Conservation (phyloP, 768 basidiomycete species). For the Pisolithus marmoratus region DNA sequence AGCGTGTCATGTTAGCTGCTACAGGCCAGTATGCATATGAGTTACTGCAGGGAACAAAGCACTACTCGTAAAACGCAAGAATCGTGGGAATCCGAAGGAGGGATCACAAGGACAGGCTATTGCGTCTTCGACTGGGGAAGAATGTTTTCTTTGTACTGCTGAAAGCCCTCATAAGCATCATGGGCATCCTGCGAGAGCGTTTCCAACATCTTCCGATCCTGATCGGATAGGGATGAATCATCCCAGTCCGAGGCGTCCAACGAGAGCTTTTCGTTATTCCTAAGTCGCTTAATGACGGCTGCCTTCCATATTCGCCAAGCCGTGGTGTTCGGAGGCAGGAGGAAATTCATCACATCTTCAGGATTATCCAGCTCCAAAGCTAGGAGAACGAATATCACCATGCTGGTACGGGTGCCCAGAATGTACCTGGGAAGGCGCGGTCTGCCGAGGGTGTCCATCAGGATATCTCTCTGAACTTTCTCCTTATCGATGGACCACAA, state of each 20-base stretch:
- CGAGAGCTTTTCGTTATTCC: background rate
- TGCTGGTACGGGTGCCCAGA: conserved; percentile 1
- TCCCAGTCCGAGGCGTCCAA: background rate
- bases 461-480: conserved; percentile 15
- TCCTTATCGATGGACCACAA: conserved; percentile 28
- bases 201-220: conserved; percentile 1
- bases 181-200: conserved; percentile 1
- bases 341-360: background rate
- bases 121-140: no score
- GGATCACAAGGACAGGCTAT: no score
- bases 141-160: background rate
- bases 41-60: no score
- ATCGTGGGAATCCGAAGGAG: no score
- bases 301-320: conserved; percentile 1
- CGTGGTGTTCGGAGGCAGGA: background rate
- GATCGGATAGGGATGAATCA: background rate
- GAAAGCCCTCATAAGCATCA: background rate
- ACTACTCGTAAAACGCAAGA: no score
- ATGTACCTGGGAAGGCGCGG: background rate
- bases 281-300: background rate
- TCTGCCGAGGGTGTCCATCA: background rate
- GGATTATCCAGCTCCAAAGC: background rate
- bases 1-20: no score
- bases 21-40: no score
- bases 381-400: conserved; percentile 1